These are phyloP conservation scores for Exophiala sideris DNA, from an alignment of 2,329 filamentous ascomycete genomes.

Conservation along the genomic window DNA sequence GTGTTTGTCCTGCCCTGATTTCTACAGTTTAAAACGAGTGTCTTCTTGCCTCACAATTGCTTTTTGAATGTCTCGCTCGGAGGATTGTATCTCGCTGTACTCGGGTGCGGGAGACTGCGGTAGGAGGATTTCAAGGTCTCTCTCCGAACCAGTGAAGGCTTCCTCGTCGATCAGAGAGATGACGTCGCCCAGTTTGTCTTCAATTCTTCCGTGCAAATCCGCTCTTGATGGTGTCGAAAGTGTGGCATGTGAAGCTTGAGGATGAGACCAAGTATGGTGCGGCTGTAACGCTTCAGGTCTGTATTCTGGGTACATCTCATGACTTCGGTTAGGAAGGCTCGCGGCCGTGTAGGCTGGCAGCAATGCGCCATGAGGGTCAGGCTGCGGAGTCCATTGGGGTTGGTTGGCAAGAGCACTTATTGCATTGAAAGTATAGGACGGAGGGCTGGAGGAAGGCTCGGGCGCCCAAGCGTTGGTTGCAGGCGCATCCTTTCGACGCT, in stretches of 20 bases:
- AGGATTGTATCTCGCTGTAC: neutral
- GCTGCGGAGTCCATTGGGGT: conserved; percentile 10
- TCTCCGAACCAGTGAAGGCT: conserved; percentile 46
- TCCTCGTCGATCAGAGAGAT: conserved; percentile 71
- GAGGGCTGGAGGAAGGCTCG: conserved; percentile 2
- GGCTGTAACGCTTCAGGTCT: neutral
- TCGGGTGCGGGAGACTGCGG: conserved; percentile 3
- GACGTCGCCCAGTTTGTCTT: conserved; percentile 61
- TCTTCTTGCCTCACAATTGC: neutral
- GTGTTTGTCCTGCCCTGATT: conserved; percentile 38
- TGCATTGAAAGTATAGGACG: conserved; percentile 5
- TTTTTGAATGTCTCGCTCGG: conserved; percentile 3
- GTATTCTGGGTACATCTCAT: conserved; percentile 1
- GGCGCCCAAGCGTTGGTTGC: neutral
- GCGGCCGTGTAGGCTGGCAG: conserved; percentile 5
- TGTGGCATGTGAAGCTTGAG: neutral
- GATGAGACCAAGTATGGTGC: conserved; percentile 13
- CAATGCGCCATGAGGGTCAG: neutral
- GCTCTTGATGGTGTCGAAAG: neutral
- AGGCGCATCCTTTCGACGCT: conserved; percentile 11
- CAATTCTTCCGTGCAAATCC: conserved; percentile 52
- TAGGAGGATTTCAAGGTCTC: conserved; percentile 27
- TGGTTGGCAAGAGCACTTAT: neutral
- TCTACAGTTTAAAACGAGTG: conserved; percentile 10
- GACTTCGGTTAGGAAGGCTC: conserved; percentile 2